phyloP scores from a whole-genome alignment of 768 basidiomycete genomes.

The Suillus subaureus region DNA sequence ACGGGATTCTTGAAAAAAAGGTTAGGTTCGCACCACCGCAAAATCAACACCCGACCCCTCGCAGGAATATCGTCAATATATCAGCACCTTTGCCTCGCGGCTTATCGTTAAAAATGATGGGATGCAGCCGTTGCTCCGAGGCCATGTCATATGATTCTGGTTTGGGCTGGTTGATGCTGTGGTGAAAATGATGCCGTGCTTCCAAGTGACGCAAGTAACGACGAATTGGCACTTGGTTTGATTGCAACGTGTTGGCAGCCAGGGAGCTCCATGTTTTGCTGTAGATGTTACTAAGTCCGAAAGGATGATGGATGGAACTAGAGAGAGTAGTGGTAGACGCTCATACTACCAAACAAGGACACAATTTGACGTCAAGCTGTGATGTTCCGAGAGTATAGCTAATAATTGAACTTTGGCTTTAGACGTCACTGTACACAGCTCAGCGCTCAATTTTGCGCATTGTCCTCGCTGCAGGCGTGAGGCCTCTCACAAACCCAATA shows the following conservation, averaged over 20 bases:
- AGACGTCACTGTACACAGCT: neutral
- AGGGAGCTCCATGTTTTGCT: constrained; percentile 1
- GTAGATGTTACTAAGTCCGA: neutral
- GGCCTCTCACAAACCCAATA: neutral
- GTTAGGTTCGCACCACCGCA: constrained; percentile 4
- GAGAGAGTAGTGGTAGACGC: neutral
- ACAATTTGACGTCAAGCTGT: constrained; percentile 4
- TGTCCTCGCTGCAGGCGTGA: constrained; percentile 13
- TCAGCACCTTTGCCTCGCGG: neutral
- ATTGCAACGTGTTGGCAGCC: neutral
- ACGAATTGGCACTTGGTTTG: neutral
- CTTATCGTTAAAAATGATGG: neutral
- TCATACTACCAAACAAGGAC: constrained; percentile 5
- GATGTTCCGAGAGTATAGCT: constrained; percentile 7
- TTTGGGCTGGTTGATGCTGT: constrained; percentile 2
- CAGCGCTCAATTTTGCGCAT: constrained; percentile 6
- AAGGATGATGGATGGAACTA: too few species aligned
- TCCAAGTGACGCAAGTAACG: neutral
- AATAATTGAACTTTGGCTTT: neutral
- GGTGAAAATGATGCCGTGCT: neutral
- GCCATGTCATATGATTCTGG: neutral
- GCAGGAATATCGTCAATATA: neutral
- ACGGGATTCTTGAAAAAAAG: neutral
- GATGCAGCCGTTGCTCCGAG: neutral
- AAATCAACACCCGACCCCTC: neutral